Base-by-base conservation (phyloP, 805 yeast species). In the Yamadazyma nakazawae region DNA sequence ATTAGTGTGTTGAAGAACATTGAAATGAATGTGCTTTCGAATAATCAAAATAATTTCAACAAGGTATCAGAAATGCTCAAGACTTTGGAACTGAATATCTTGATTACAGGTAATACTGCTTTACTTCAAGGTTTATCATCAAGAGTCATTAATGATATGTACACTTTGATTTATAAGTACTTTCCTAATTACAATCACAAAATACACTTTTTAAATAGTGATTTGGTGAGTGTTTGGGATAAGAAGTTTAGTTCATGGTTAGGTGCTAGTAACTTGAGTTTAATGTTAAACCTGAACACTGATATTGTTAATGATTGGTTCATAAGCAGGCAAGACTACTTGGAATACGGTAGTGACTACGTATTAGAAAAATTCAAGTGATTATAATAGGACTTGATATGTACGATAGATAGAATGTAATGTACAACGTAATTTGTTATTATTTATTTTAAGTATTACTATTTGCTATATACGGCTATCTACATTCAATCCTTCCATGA, bases 221-320 rank as follows among this genome's bases (percentile, higher is more conserved):
- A 60, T 24, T 47, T 58, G 17, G 63, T 64, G 31, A 70, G 64
- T 40, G 50, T 61, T 31, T 69, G 74, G 56, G 89, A 84, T 50
- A 74, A 83, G 51, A 79, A 74, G 51, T 78, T 72, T 52, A 79
- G 84, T 42, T 71, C 78, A 19, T 84, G 90, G 90, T 66, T 82
- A 26, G 90, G 90, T n/a, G 88, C 89, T 0, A 78, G 83, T 47
- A 81, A 82, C 51, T 72, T 84, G 54, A 81, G 85, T 12, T 75
- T 78, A 37, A 74, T 81, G 72, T 79, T 84, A 41, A 82, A 81
- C 47, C 82, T 74, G 34, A 56, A 54, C 32, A 52, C 49, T 34
- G 58, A 60, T 46, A 65, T 70, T 42, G 77, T 75, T 45, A 62
- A 67, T 48, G 76, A 72, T 51, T 70, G 78, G 69, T 84, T 83